Evolutionary conservation across 2,329 filamentous ascomycete genomes (phyloP), one percentile per base, ranked within the genome.

Genomic region (Phaeosphaeriaceae sp.): DNA sequence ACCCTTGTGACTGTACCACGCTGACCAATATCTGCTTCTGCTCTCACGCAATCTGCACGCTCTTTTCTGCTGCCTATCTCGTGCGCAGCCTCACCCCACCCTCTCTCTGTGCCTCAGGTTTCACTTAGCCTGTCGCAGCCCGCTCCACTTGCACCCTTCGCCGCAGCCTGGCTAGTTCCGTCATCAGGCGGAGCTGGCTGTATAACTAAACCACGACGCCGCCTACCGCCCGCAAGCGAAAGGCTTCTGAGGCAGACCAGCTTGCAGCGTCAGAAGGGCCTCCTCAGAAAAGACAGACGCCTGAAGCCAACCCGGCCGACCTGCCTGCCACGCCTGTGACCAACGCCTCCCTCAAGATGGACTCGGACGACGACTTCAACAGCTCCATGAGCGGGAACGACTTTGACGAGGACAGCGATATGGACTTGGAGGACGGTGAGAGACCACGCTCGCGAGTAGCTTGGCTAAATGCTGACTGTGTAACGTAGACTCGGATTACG

Each of bases 321-420:
- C 71, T 74, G 13, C 74, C 71, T 53, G 72, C 68, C 48, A 78
- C 73, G 25, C 75, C 74, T 53, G 65, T 67, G 41, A 74, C 74
- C 48, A 70, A 66, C 61, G 66, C 71, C 60, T 70, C 80, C 36
- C 80, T 75, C 77, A 86, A 83, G 63, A 97, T 97, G 93, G 93
- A 97, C 81, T 97, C 93, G 9, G 94, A 98, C 70, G 93, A 97
- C 73, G 94, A 97, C 60, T 93, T 93, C 78, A 90, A 95, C 86
- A 96, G 91, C 69, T 88, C 89, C 73, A 84, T 89, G 69, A 94
- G 91, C 44, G 96, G 91, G 73, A 89, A 91, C 64, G 86, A 86
- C 59, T 86, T 92, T 59, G 86, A 90, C 62, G 91, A 91, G 60
- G 93, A 91, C 68, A 93, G 92, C 54, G 91, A 93, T 69, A 89